Percentiles rank a stretch among this genome's conserved stretches.
Conservation (phyloP, 1,284 basidiomycete species). For the Omphalotus olearius region DNA sequence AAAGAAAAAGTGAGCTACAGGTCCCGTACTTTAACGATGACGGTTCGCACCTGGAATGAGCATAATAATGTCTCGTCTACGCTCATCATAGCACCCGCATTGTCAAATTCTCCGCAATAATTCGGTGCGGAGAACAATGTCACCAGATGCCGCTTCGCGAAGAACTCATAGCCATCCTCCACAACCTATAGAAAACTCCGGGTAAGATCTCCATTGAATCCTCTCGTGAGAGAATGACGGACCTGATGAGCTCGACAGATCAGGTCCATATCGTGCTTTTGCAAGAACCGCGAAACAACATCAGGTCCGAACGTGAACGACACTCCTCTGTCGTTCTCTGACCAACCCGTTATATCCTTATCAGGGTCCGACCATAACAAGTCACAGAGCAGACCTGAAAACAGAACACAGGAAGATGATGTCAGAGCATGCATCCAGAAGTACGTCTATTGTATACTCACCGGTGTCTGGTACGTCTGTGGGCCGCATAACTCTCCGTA, state of each 20-base stretch:
- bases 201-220: background rate
- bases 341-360: slow-evolving; percentile 99
- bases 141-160: slow-evolving; percentile 95
- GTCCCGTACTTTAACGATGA: background rate
- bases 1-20: background rate
- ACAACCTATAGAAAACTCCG: slow-evolving; percentile 63
- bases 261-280: slow-evolving; percentile 99
- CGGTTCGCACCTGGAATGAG: slow-evolving; percentile 85
- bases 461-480: slow-evolving; percentile 99
- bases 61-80: slow-evolving; percentile 97
- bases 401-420: background rate
- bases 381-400: slow-evolving; percentile 85
- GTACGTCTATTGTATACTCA: slow-evolving; percentile 30
- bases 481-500: slow-evolving; percentile 97
- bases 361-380: slow-evolving; percentile 99
- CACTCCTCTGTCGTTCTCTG: slow-evolving; percentile 98
- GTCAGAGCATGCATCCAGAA: background rate
- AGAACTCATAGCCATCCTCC: slow-evolving; percentile 99
- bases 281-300: slow-evolving; percentile 95
- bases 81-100: slow-evolving; percentile 99
- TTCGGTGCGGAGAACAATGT: slow-evolving; percentile 98
- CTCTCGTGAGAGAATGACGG: slow-evolving; percentile 23
- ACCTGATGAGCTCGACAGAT: slow-evolving; percentile 98
- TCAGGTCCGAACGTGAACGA: slow-evolving; percentile 99
- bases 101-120: slow-evolving; percentile 98